These are phyloP conservation scores for Penicillium dipodomyicola DNA, from an alignment of 495 filamentous ascomycete species.

Conservation along the genomic window DNA sequence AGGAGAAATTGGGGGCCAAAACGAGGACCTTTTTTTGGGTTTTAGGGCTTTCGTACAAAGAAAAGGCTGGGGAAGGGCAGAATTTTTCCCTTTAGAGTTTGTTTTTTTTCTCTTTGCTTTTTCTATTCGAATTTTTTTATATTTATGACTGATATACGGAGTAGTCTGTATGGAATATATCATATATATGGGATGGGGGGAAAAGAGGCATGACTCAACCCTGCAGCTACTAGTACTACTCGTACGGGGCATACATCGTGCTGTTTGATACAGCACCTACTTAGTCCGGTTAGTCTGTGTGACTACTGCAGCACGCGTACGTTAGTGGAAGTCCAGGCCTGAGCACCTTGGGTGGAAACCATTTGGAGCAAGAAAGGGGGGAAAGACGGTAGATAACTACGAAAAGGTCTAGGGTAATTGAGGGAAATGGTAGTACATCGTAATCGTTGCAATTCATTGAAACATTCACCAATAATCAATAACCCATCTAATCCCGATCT, in stretches of 20 bases:
- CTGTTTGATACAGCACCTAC: background rate
- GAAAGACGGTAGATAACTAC: background rate
- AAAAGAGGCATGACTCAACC: background rate
- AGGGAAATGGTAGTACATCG: background rate
- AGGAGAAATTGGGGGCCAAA: background rate
- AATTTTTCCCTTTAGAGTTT: background rate
- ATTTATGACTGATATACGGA: background rate
- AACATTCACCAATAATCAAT: background rate
- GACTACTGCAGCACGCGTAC: background rate
- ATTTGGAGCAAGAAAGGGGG: background rate
- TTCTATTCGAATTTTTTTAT: background rate
- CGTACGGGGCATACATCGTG: background rate
- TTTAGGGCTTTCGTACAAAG: background rate
- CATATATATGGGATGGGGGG: no score
- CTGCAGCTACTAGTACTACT: background rate
- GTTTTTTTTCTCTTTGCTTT: background rate
- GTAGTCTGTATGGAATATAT: no score
- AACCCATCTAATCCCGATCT: slow-evolving; percentile 7
- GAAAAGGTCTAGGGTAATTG: background rate
- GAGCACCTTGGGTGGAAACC: background rate
- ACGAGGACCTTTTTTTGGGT: background rate
- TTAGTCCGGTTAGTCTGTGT: background rate
- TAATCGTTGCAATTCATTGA: slow-evolving; percentile 9
- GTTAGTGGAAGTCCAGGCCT: background rate
- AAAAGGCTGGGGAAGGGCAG: background rate